Evolutionary conservation across 2,329 filamentous ascomycete genomes (phyloP), one percentile per base, ranked within the genome.

Genomic region (Penicillium sp.): DNA sequence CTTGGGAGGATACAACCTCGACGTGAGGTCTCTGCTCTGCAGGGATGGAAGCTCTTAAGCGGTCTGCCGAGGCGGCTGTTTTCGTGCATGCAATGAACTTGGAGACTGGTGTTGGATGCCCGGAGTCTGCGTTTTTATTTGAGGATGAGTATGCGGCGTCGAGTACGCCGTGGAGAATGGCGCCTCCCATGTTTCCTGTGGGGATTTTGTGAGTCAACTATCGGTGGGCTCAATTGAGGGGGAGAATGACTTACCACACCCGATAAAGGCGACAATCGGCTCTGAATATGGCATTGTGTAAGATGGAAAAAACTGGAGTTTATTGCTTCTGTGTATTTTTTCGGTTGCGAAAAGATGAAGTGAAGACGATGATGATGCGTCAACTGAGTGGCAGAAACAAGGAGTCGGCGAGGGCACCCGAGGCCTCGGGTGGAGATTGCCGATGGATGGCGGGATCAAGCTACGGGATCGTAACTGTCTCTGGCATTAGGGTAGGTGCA

Each of bases 71-170:
- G 1, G 54, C 48, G 38, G 71, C 62, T 41, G 73, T 77, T 34
- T 75, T 73, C 1, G 80, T 78, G 35, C 77, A 79, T 4, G 76
- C 78, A 31, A 79, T 75, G 60, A 78, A 79, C 62, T 48, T 53
- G 17, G 57, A 59, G 1, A 69, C 57, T 28, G 64, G 65, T 11
- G 55, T 50, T 7, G 22, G 20, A n/a, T 58, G 15, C 0, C 45
- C 4, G 7, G 38, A n/a, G 4, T 34, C 0, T 10, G 57, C 35
- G 50, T 25, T 1, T 54, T 59, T 31, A 7, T 4, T 17, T 11
- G 65, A 52, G 45, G 69, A 69, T 8, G 65, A 52, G 43, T 69
- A 69, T 35, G 69, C 58, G 6, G 63, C 60, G 11, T 66, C 65
- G 17, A 76, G 60, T n/a, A 77, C 55, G 49, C 70, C 72, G 53